These are phyloP conservation scores for Mycotypha africana DNA, from an alignment of 371 early-diverging fungal genomes.

Conservation along the genomic window DNA sequence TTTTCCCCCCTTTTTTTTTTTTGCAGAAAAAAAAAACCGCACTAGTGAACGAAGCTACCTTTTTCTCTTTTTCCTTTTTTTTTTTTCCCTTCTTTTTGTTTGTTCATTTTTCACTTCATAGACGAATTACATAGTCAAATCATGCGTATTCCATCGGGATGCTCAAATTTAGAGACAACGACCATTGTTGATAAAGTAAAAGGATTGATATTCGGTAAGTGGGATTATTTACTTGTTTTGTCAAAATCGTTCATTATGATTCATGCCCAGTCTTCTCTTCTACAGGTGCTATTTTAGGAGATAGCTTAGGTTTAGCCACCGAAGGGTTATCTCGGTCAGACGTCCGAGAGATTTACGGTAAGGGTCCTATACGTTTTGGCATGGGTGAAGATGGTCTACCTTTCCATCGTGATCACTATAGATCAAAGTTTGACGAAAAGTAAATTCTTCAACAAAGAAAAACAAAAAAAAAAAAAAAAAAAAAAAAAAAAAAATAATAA, in stretches of 20 bases:
- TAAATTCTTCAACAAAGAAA: too few relatives aligned
- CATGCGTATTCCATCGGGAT: slow-evolving; percentile 45
- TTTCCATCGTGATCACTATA: slow-evolving; percentile 30
- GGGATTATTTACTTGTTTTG: too few relatives aligned
- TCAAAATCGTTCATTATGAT: too few relatives aligned
- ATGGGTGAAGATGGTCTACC: slow-evolving; percentile 37
- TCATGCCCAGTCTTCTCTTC: background rate
- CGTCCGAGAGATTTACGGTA: slow-evolving; percentile 42
- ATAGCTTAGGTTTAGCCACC: slow-evolving; percentile 65
- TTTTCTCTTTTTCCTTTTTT: too few relatives aligned
- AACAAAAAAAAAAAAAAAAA: too few relatives aligned
- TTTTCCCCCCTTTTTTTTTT: too few relatives aligned
- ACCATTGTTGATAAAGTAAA: slow-evolving; percentile 42
- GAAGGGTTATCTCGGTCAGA: slow-evolving; percentile 54
- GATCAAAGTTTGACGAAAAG: slow-evolving; percentile 41
- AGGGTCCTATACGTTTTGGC: slow-evolving; percentile 59
- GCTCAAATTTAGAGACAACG: slow-evolving; percentile 30
- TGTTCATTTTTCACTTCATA: too few relatives aligned
- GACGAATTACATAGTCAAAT: too few relatives aligned
- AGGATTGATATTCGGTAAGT: slow-evolving; percentile 43
- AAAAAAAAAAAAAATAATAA: slow-evolving; percentile 30
- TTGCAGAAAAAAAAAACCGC: too few relatives aligned
- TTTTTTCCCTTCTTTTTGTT: too few relatives aligned
- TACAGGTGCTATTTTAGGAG: slow-evolving; percentile 61
- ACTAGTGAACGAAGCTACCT: too few relatives aligned